These are phyloP conservation scores for Candida sojae DNA, from an alignment of 1,139 yeast species.

Conservation along the genomic window DNA sequence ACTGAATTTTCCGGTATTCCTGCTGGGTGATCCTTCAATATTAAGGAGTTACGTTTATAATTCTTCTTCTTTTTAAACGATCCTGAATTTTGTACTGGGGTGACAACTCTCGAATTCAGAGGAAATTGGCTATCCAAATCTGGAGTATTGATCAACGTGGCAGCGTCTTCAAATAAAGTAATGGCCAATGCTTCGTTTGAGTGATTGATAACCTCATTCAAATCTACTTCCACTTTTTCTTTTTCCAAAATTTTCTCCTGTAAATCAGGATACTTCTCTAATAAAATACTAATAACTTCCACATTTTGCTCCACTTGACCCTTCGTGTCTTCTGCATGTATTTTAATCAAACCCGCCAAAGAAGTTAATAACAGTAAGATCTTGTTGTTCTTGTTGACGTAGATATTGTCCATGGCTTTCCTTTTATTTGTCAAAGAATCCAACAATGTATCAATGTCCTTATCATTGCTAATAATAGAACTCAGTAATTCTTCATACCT, in stretches of 20 bases:
- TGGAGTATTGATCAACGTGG: conserved; percentile 31
- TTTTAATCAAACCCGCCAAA: conserved; percentile 46
- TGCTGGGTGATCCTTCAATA: conserved; percentile 5
- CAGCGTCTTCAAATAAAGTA: conserved; percentile 35
- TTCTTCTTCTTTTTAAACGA: conserved; percentile 30
- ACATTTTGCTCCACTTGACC: conserved; percentile 34
- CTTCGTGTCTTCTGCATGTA: conserved; percentile 52
- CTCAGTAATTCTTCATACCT: conserved; percentile 30
- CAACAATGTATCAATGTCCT: conserved; percentile 45
- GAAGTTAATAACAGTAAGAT: conserved; percentile 45
- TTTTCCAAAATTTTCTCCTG: conserved; percentile 28
- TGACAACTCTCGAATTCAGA: conserved; percentile 11
- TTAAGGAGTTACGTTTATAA: conserved; percentile 27
- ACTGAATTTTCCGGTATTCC: conserved; percentile 1
- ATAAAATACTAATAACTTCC: conserved; percentile 28
- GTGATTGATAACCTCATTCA: conserved; percentile 36
- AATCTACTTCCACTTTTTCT: conserved; percentile 32
- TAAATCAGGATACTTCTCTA: conserved; percentile 41
- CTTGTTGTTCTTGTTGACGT: conserved; percentile 48
- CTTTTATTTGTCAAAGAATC: conserved; percentile 45
- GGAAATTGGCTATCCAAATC: conserved; percentile 16
- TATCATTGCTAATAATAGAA: conserved; percentile 38
- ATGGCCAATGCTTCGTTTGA: conserved; percentile 36
- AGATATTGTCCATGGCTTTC: conserved; percentile 45
- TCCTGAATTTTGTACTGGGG: conserved; percentile 24